Base-by-base conservation (phyloP, 495 filamentous ascomycete genomes). In the Amniculicola lignicola region DNA sequence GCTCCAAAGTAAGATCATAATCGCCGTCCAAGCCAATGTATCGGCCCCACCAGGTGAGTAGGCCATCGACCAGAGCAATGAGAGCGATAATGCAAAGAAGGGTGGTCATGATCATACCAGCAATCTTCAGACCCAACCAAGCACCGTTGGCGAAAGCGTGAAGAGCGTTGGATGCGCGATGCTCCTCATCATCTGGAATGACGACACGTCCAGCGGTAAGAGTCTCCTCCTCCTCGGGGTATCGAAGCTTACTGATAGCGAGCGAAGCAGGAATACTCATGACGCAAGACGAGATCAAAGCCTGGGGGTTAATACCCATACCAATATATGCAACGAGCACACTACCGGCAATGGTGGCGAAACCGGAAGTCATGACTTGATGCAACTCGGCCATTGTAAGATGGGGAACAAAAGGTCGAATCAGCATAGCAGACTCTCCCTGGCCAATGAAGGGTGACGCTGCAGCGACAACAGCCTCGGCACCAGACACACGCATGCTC, bases 361-460 rank as follows among this genome's bases (percentile, higher is more conserved):
- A 85, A n/a, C 80, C 80, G 44, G 84, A 92, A 38, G 81, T 84
- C 90, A 96, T 91, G 66, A 95, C 74, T 69, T 95, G 90, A 69
- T 96, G 90, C 23, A 96, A 69, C 69, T 96, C 90, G 51, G 89
- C 88, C 61, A 80, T 70, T 31, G 90, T 96, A 52, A 94, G 75
- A 68, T 93, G 81, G 4, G 85, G 72, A 40, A 96, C 81, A 70
- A 91, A 96, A 5, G 89, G 89, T 31, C 82, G 82, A 73, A 96
- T 89, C 44, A 96, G 74, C 85, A 96, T 92, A 28, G 88, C 90
- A 6, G 87, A 90, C 75, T 96, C 90, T 58, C 90, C 90, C 73
- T 93, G 90, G 25, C 90, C 90, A 60, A 95, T 91, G 72, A 95
- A 96, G 1, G 90, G 90, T 4, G 90, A 90, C n/a, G 90, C 90